These are phyloP conservation scores for Scheffersomyces segobiensis DNA, from an alignment of 1,139 yeast species.

Conservation along the genomic window DNA sequence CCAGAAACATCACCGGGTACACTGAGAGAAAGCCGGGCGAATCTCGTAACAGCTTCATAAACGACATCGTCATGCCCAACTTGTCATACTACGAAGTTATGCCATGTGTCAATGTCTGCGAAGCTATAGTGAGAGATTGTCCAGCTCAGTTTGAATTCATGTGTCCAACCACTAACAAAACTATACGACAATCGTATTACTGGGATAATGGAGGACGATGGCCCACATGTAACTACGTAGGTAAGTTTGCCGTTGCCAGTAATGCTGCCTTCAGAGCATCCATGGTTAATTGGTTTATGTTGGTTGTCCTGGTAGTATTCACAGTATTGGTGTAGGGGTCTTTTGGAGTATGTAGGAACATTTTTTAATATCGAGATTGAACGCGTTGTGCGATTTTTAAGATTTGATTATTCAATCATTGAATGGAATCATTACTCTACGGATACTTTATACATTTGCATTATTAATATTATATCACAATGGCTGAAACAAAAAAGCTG, in stretches of 20 bases:
- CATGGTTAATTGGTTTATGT: conserved; percentile 3
- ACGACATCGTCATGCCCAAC: conserved; percentile 58
- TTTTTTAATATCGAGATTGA: background rate
- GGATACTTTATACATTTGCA: background rate
- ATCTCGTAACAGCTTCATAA: conserved; percentile 64
- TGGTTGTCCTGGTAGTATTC: background rate
- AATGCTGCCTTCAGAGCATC: background rate
- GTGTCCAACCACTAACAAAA: conserved; percentile 58
- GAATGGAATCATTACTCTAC: background rate
- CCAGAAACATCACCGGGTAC: conserved; percentile 45
- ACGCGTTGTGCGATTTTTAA: background rate
- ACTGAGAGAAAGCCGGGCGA: conserved; percentile 45
- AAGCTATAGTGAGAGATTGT: conserved; percentile 78
- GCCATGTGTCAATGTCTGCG: conserved; percentile 84
- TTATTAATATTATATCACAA: background rate
- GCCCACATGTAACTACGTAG: conserved; percentile 51
- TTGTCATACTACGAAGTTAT: conserved; percentile 69
- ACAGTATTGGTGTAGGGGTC: background rate
- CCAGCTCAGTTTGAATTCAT: conserved; percentile 72
- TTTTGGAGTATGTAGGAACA: background rate
- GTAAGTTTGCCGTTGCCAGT: conserved; percentile 15
- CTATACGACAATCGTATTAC: conserved; percentile 49
- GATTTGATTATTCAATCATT: background rate
- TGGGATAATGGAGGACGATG: conserved; percentile 30
- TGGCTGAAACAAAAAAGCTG: conserved; percentile 9